phyloP scores from a whole-genome alignment of 176 grass and related monocot species.

The Chrysopogon serrulatus region DNA sequence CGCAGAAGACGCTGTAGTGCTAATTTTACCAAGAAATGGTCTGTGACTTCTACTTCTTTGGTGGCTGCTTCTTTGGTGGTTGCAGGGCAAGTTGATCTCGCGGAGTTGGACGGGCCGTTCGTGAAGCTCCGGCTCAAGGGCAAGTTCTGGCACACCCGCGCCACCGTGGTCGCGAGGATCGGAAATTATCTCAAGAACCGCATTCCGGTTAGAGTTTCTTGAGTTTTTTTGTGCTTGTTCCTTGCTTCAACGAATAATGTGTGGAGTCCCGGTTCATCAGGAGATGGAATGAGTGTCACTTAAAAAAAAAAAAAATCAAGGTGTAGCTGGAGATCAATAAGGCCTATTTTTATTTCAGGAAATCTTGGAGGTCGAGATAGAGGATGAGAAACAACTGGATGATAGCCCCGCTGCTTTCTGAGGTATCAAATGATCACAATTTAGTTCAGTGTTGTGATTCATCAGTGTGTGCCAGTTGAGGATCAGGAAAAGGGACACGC shows the following conservation, averaged over 20 bases:
- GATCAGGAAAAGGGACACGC: not conserved
- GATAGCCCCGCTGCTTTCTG: conserved; percentile 82
- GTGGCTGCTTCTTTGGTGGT: not conserved
- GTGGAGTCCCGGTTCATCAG: not conserved
- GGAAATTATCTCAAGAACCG: conserved; percentile 92
- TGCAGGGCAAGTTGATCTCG: conserved; percentile 70
- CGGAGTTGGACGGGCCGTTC: conserved; percentile 84
- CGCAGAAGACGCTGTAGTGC: not conserved
- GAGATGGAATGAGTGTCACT: not conserved
- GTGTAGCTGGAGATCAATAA: not conserved
- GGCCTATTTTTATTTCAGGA: conserved; percentile 38
- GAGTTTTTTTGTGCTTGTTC: not conserved
- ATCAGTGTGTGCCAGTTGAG: not conserved
- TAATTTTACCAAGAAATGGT: not conserved
- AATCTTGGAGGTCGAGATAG: conserved; percentile 91
- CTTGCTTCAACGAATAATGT: not conserved
- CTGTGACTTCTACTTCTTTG: not conserved
- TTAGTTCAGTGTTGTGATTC: not conserved
- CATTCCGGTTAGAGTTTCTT: conserved; percentile 55
- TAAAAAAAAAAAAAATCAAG: too few species aligned
- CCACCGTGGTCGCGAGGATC: conserved; percentile 63
- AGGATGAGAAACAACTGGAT: conserved; percentile 85
- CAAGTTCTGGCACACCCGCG: conserved; percentile 80
- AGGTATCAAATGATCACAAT: conserved; percentile 21
- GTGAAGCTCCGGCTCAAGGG: conserved; percentile 87